phyloP scores from a whole-genome alignment of 2,329 filamentous ascomycete species.

The Penicillium freii region DNA sequence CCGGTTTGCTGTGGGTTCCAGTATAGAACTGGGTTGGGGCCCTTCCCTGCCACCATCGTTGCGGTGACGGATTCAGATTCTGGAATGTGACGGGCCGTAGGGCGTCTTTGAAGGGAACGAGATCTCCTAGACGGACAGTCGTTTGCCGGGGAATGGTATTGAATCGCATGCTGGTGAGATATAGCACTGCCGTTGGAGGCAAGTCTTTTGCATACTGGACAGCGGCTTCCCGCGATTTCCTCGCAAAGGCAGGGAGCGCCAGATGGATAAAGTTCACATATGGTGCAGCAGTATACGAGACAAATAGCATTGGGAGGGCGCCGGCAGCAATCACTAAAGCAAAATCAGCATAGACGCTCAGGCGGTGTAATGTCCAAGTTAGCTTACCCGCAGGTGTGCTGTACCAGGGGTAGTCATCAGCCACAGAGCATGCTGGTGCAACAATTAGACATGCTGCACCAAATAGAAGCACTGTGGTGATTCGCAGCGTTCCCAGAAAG shows the following conservation, averaged over 20 bases:
- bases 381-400: constrained; percentile 42
- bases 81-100: constrained; percentile 44
- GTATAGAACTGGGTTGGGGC: constrained; percentile 42
- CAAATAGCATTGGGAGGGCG: constrained; percentile 62
- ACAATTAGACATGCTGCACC: constrained; percentile 64
- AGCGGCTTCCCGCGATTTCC: constrained; percentile 54
- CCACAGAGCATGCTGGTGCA: constrained; percentile 56
- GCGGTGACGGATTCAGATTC: constrained; percentile 36
- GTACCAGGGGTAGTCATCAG: constrained; percentile 47
- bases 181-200: constrained; percentile 44
- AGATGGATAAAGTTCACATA: constrained; percentile 73
- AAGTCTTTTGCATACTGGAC: constrained; percentile 46
- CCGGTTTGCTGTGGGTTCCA: constrained; percentile 37
- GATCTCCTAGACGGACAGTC: constrained; percentile 44
- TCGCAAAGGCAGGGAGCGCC: constrained; percentile 64
- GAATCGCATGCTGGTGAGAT: constrained; percentile 47
- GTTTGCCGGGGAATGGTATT: constrained; percentile 45
- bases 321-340: constrained; percentile 57
- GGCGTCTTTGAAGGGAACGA: constrained; percentile 35
- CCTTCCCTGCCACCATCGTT: constrained; percentile 40
- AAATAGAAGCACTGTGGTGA: constrained; percentile 69
- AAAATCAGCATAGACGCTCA: not conserved
- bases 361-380: not conserved
- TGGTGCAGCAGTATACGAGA: constrained; percentile 64
- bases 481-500: constrained; percentile 67